Base-by-base conservation (phyloP, 2,329 filamentous ascomycete species). In the Claviceps pusilla region DNA sequence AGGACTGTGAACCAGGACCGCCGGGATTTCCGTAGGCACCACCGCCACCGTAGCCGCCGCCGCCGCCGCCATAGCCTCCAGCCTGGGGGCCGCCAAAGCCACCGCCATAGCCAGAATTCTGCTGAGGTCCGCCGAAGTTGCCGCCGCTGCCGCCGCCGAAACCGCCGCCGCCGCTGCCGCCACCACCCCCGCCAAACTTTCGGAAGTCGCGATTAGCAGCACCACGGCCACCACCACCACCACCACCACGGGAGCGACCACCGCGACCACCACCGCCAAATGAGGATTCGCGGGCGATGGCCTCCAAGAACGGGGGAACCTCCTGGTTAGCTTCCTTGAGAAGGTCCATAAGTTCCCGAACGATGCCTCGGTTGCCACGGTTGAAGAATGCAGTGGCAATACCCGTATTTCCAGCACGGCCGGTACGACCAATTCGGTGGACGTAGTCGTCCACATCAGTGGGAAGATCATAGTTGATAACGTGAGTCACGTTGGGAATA, bases 381-480 rank as follows among this genome's bases (percentile, higher is more conserved):
- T 98, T 98, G 85, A 98, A 97, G 80, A 98, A 98, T 55, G 93
- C 93, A 63, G 93, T 98, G 6, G 93, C 88, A 62, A 95, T 84
- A 85, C 93, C 93, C 65, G 91, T 97, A 79, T 98, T 98, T 71
- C 93, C 93, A 61, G 93, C 93, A 89, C 93, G 93, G 68, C 93
- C 93, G 60, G 93, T 98, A 91, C 93, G 93, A 84, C 93, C 93
- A 66, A 98, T 98, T 71, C 93, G 88, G 74, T 98, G 93, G 56
- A 98, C 93, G 64, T 98, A 98, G 73, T 97, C 93, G 65, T 97
- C 93, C 65, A 97, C 95, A 66, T 97, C 93, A 55, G 90, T 96
- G 51, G 93, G 93, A n/a, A 98, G 80, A 71, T 98, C 93, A 71
- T 98, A 98, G 78, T 98, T 98, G 79, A 98, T 83, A 50, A 98